Evolutionary conservation across 129 eudicot genomes (phyloP).

Genomic region (Flaveria linearis): DNA sequence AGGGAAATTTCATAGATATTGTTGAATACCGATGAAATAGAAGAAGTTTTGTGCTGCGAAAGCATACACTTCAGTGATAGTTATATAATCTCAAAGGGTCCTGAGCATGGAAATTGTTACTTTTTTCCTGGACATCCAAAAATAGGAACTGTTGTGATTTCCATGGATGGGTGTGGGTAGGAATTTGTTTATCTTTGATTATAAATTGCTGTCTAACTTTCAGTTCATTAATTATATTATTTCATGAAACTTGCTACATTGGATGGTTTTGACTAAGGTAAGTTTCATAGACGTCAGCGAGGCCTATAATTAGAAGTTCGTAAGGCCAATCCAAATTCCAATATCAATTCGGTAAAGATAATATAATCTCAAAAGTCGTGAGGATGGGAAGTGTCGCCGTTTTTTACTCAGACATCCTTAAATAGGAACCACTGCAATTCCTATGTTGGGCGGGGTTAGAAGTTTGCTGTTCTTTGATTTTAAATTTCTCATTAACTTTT

Average conservation of each 20-base stretch:
- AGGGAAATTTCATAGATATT: too few relatives aligned
- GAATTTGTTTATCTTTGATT: background rate
- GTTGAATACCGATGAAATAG: too few relatives aligned
- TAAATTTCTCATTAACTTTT: background rate
- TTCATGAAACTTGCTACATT: too few relatives aligned
- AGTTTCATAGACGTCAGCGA: too few relatives aligned
- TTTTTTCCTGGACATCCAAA: background rate
- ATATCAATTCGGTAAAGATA: background rate
- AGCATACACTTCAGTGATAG: too few relatives aligned
- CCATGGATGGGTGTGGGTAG: background rate
- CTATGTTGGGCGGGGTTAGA: background rate
- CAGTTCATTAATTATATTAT: too few relatives aligned
- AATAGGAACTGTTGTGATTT: slow-evolving; percentile 9
- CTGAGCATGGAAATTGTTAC: slow-evolving; percentile 11
- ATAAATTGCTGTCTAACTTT: background rate
- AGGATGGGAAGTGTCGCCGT: background rate
- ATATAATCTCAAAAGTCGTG: background rate
- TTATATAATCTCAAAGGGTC: background rate
- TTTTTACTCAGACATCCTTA: background rate
- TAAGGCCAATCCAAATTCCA: too few relatives aligned
- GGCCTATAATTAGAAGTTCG: too few relatives aligned
- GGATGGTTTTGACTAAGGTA: too few relatives aligned
- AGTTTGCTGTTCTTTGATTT: slow-evolving; percentile 5
- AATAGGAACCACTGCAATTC: slow-evolving; percentile 1
- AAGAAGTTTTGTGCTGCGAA: too few relatives aligned